A percentile compares a stretch with the other conserved stretches of the same genome.
These are phyloP conservation scores for Aspergillus nidulans DNA, from an alignment of 495 filamentous ascomycete genomes.

Conservation along the genomic window DNA sequence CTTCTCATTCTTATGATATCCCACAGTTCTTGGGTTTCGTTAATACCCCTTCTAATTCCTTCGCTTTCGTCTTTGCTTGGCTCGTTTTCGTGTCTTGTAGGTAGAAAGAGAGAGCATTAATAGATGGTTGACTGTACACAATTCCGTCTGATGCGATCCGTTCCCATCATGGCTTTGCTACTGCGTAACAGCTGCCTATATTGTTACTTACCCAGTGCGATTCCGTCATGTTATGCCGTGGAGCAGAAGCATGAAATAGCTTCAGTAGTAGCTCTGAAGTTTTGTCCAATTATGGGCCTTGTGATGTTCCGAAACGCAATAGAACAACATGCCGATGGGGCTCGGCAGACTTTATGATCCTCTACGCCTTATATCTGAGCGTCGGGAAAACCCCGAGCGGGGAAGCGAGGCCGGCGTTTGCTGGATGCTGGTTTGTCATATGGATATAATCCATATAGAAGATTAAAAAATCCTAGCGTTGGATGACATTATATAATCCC, in stretches of 20 bases:
- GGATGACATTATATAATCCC: too few species aligned
- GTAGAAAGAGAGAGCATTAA: not conserved
- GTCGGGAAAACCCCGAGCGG: not conserved
- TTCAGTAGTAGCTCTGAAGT: too few species aligned
- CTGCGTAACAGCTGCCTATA: too few species aligned
- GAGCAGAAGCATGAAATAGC: too few species aligned
- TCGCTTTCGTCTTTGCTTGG: constrained; percentile 9
- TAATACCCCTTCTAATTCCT: constrained; percentile 27
- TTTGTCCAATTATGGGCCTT: too few species aligned
- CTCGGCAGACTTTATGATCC: not conserved
- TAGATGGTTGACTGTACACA: not conserved
- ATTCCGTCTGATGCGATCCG: not conserved
- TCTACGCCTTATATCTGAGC: not conserved
- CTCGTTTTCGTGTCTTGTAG: constrained; percentile 1
- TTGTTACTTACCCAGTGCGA: too few species aligned
- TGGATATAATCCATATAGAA: not conserved
- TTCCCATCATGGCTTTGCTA: not conserved
- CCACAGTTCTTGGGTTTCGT: constrained; percentile 28
- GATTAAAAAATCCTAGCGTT: too few species aligned
- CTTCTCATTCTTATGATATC: constrained; percentile 31
- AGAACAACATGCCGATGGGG: too few species aligned
- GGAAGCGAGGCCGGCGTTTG: not conserved
- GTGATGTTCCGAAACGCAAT: too few species aligned
- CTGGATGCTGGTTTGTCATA: not conserved
- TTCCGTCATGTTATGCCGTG: too few species aligned